Evolutionary conservation across 257 asterid genomes (phyloP).

Genomic region (Henckelia pumila): DNA sequence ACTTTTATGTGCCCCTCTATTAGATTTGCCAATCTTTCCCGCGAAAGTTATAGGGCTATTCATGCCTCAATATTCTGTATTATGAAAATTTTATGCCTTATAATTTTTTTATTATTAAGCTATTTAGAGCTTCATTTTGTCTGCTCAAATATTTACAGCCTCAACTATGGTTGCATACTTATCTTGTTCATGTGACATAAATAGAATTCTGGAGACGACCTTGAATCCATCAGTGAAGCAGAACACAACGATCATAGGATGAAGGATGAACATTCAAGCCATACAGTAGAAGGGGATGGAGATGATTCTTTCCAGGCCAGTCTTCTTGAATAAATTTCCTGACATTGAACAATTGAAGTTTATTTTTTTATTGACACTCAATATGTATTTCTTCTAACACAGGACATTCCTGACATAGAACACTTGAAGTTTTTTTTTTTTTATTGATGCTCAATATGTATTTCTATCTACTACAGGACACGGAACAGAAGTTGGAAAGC

Average conservation of each 20-base stretch:
- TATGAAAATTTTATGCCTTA: constrained; percentile 10
- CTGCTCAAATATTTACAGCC: constrained; percentile 1
- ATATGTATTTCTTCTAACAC: no score
- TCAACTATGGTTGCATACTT: constrained; percentile 12
- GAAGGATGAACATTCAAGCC: constrained; percentile 33
- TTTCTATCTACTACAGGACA: constrained; percentile 33
- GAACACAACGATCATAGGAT: constrained; percentile 40
- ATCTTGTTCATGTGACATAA: constrained; percentile 9
- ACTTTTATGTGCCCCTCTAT: constrained; percentile 6
- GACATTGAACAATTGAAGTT: no score
- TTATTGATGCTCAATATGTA: constrained; percentile 20
- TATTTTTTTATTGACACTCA: no score
- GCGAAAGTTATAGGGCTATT: constrained; percentile 13
- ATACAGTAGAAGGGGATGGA: constrained; percentile 34
- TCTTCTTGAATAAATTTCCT: no score
- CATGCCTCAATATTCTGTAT: background rate
- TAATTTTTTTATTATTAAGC: background rate
- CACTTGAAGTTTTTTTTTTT: constrained; percentile 1
- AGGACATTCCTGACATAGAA: background rate
- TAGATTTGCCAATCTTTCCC: constrained; percentile 17
- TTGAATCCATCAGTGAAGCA: constrained; percentile 42
- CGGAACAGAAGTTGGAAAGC: constrained; percentile 36
- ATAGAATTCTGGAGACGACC: constrained; percentile 56
- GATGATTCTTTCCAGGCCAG: constrained; percentile 46
- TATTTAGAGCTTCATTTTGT: constrained; percentile 8